Evolutionary conservation across 2,329 filamentous ascomycete species (phyloP).

Genomic region (Penicillium crustosum): DNA sequence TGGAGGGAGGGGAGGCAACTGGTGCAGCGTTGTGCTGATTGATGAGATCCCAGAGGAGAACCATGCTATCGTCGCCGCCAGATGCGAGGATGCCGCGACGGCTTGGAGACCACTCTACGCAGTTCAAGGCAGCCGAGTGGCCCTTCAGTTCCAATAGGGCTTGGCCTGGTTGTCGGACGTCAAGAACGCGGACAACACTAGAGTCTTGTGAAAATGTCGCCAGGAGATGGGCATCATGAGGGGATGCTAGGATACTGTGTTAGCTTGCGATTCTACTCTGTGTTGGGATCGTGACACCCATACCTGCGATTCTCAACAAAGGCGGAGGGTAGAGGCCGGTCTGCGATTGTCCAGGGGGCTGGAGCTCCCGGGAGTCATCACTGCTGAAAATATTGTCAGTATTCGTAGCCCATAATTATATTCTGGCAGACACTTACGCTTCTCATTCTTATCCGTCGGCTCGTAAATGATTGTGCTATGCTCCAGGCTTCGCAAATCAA

Average conservation of each 20-base stretch:
- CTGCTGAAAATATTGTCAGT: constrained; percentile 27
- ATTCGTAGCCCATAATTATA: background rate
- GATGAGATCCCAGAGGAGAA: constrained; percentile 90
- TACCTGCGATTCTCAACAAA: constrained; percentile 46
- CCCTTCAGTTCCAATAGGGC: constrained; percentile 90
- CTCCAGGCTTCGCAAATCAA: constrained; percentile 91
- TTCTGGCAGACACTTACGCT: constrained; percentile 51
- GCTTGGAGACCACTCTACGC: constrained; percentile 91
- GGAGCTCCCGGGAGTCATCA: constrained; percentile 54
- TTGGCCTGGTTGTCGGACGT: constrained; percentile 93
- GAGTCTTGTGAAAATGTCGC: constrained; percentile 97
- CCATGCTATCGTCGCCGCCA: constrained; percentile 86
- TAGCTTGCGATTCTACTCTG: constrained; percentile 10
- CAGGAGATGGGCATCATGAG: constrained; percentile 90
- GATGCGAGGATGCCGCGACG: constrained; percentile 86
- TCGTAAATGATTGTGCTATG: constrained; percentile 99
- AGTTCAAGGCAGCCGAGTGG: constrained; percentile 81
- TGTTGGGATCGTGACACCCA: constrained; percentile 7
- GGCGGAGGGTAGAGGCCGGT: constrained; percentile 58
- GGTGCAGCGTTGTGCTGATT: constrained; percentile 59
- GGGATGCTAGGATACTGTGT: constrained; percentile 62
- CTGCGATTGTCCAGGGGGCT: constrained; percentile 71
- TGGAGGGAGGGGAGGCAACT: constrained; percentile 40
- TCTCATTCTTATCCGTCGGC: constrained; percentile 78
- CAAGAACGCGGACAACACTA: constrained; percentile 87